These are phyloP conservation scores for Cudoniella acicularis DNA, from an alignment of 495 filamentous ascomycete genomes.

Conservation along the genomic window DNA sequence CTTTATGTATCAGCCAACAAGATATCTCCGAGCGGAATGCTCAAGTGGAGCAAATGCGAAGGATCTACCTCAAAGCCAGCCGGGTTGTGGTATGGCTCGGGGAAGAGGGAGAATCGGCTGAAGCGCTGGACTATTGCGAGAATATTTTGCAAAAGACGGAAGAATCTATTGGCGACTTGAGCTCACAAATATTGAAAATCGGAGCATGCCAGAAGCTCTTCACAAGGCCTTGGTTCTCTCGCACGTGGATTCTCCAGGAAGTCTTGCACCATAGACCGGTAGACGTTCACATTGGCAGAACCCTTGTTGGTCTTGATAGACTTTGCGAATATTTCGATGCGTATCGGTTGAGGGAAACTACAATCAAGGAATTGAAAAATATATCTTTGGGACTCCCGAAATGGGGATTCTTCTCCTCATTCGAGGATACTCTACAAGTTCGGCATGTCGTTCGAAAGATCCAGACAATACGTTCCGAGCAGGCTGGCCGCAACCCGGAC, in stretches of 20 bases:
- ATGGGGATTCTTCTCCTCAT: not conserved
- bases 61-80: slow-evolving; percentile 13
- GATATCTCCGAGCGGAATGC: slow-evolving; percentile 16
- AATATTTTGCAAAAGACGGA: not conserved
- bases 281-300: not conserved
- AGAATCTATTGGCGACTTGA: not conserved
- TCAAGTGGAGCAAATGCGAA: slow-evolving; percentile 18
- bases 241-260: slow-evolving; percentile 2
- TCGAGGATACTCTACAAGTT: not conserved
- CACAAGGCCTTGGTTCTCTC: slow-evolving; percentile 8
- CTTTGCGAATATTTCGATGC: not conserved
- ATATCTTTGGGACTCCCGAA: not conserved
- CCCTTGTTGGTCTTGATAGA: not conserved
- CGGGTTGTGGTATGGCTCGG: slow-evolving; percentile 8
- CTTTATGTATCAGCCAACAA: slow-evolving; percentile 7
- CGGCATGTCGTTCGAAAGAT: not conserved
- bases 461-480: not conserved
- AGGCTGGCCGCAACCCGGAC: not conserved
- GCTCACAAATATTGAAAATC: not conserved
- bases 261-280: not conserved
- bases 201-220: not conserved
- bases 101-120: not conserved
- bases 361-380: not conserved
- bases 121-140: not conserved
- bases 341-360: not conserved